These are phyloP conservation scores for Oryza meyeriana DNA, from an alignment of 176 grass and related monocot species.

Conservation along the genomic window DNA sequence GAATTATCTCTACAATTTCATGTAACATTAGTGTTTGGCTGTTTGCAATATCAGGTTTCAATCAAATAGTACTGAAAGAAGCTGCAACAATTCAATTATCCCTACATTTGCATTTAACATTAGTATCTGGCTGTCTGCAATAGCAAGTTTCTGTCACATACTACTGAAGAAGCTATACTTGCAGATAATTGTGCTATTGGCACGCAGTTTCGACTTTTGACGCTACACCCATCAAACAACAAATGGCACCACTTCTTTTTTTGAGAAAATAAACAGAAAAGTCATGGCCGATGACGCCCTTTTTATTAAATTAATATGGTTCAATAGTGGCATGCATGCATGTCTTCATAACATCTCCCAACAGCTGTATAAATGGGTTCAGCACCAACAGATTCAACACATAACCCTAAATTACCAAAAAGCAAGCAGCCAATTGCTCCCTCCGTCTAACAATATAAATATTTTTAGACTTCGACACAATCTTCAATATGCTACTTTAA, in stretches of 20 bases:
- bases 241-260: neutral
- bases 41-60: neutral
- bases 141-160: neutral
- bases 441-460: too few relatives aligned
- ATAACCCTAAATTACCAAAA: neutral
- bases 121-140: neutral
- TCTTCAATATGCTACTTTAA: too few relatives aligned
- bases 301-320: neutral
- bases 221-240: neutral
- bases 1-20: neutral
- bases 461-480: too few relatives aligned
- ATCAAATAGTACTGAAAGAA: neutral
- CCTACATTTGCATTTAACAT: neutral
- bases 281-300: neutral
- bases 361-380: neutral
- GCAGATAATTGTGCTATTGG: neutral
- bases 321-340: neutral
- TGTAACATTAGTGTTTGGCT: too few relatives aligned
- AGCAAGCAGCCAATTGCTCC: neutral
- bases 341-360: neutral
- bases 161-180: neutral
- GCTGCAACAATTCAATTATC: neutral
- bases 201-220: neutral
- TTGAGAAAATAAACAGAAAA: neutral
- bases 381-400: neutral